A percentile compares a stretch with the other conserved stretches of the same genome.
phyloP scores from a whole-genome alignment of 306 rosid species.

The Rubus parviflorus region DNA sequence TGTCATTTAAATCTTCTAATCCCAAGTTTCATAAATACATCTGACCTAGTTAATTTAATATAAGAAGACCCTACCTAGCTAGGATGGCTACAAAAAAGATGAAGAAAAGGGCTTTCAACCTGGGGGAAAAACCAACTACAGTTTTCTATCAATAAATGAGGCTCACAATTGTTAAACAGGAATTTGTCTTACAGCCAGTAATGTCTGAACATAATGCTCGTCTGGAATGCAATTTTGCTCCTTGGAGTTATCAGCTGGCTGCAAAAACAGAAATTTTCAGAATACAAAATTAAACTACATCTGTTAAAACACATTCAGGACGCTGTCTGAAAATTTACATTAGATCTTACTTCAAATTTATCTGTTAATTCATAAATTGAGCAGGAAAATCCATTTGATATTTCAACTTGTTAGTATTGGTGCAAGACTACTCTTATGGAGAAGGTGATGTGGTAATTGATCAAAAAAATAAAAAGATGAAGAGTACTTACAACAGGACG shows the following conservation, averaged over 20 bases:
- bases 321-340: not conserved
- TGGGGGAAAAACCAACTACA: not conserved
- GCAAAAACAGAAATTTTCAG: conserved; percentile 36
- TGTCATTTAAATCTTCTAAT: not conserved
- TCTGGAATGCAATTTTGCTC: conserved; percentile 96
- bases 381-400: not conserved
- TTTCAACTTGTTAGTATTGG: not conserved
- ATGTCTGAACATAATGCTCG: conserved; percentile 93
- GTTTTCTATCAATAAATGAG: not conserved
- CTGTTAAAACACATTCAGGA: conserved; percentile 13
- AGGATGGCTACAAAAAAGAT: not conserved
- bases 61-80: not conserved
- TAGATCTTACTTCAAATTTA: not conserved
- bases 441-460: not conserved
- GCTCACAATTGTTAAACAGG: not conserved
- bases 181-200: conserved; percentile 71
- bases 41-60: not conserved
- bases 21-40: not conserved
- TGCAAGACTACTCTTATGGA: not conserved
- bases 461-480: conserved; percentile 13
- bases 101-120: not conserved
- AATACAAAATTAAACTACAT: conserved; percentile 9
- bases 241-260: conserved; percentile 84
- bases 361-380: conserved; percentile 6
- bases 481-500: conserved; percentile 73